Conservation (phyloP, 371 early-diverging fungal species). For the Actinomucor elegans region DNA sequence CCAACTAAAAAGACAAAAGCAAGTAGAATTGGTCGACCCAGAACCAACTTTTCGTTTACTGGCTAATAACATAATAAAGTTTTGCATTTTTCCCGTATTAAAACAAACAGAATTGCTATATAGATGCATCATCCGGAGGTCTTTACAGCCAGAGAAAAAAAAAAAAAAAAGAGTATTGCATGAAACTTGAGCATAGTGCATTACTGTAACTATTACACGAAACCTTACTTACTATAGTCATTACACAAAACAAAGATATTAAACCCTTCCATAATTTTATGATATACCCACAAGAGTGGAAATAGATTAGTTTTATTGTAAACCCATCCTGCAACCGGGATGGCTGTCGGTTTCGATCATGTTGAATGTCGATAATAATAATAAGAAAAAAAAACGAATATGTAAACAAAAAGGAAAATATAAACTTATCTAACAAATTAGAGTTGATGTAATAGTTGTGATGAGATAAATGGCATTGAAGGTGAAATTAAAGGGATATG, state of each 20-base stretch:
- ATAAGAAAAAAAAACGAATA: constrained; percentile 14
- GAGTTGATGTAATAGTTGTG: not conserved
- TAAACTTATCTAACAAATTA: constrained; percentile 26
- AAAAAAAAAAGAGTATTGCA: too few relatives aligned
- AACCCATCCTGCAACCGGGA: constrained; percentile 45
- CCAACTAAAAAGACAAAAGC: constrained; percentile 31
- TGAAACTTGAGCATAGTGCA: too few relatives aligned
- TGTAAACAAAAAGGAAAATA: constrained; percentile 10
- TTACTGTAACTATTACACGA: too few relatives aligned
- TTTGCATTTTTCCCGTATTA: too few relatives aligned
- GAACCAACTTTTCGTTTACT: constrained; percentile 42
- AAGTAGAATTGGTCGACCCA: constrained; percentile 43
- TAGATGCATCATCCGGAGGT: too few relatives aligned
- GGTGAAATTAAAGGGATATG: constrained; percentile 14
- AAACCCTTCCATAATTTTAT: not conserved
- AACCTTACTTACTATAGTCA: too few relatives aligned
- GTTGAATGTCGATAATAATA: constrained; percentile 32
- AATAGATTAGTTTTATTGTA: constrained; percentile 1
- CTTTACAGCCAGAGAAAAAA: too few relatives aligned
- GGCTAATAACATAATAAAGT: constrained; percentile 8
- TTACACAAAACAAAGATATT: not conserved
- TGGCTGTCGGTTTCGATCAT: constrained; percentile 36
- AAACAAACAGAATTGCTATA: too few relatives aligned
- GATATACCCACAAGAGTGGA: not conserved
- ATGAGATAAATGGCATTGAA: not conserved